Evolutionary conservation across 2,329 filamentous ascomycete genomes (phyloP), one percentile per base, ranked within the genome.

Genomic region (Xylariomycetidae sp.): DNA sequence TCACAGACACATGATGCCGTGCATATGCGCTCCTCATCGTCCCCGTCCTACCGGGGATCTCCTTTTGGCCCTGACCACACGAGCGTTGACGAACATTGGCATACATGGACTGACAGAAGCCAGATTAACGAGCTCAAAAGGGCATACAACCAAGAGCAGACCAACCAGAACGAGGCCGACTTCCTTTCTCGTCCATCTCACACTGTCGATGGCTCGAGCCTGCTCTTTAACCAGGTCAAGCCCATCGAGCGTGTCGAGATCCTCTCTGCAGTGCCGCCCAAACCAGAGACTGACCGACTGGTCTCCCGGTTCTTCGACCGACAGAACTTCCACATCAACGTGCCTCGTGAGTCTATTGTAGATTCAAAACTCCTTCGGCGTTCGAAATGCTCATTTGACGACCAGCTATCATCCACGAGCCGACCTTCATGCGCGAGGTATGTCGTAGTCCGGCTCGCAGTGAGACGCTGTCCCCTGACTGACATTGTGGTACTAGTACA

Each of bases 361-460:
- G 30, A 30, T n/a, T n/a, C n/a, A n/a, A n/a, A 33, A 30, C 26
- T 18, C 8, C 5, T 18, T 18, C 7, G 9, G 8, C 41, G 47
- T n/a, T 36, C 23, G 19, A 18, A 37, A 10, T 25, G 17, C 14
- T 38, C 18, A 33, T 25, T 32, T 3, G 5, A 30, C 23, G 14
- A 17, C 52, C 15, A 47, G 59, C 20, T 19, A 54, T 61, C 30
- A 45, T 64, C 7, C 60, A 65, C 39, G 66, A 67, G 2, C 67
- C 68, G 4, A 71, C 69, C 3, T 74, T 73, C 34, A 67, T 72
- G 47, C 58, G 54, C 35, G 48, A 55, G 40, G 50, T 48, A 43
- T 26, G 12, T 24, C 28, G 17, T 26, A n/a, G 3, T 20, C 13
- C 6, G 20, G 10, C 13, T 19, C 19, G n/a, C 29, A 9, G 10